A percentile compares a stretch with the other conserved stretches of the same genome.
phyloP scores from a whole-genome alignment of 176 grass and related monocot genomes.

The Raddia guianensis region DNA sequence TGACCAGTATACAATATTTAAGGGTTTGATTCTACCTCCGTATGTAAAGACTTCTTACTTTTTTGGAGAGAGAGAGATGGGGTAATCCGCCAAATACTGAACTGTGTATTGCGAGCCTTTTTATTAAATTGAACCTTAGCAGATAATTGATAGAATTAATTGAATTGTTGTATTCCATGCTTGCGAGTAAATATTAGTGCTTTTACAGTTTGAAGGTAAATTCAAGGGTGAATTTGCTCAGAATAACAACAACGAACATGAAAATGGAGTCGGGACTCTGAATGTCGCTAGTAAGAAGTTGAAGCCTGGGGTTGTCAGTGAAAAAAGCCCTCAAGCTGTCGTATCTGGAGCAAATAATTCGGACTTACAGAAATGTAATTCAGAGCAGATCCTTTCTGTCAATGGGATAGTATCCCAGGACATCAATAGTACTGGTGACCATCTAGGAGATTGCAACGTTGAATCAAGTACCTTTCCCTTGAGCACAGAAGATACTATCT shows the following conservation, averaged over 20 bases:
- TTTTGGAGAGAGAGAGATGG: neutral
- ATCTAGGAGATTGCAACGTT: slow-evolving; percentile 38
- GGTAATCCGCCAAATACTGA: slow-evolving; percentile 21
- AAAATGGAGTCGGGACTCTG: slow-evolving; percentile 31
- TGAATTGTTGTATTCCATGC: neutral
- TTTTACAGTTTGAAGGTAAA: slow-evolving; percentile 65
- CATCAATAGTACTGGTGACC: slow-evolving; percentile 23
- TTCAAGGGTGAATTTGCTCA: slow-evolving; percentile 57
- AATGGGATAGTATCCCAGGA: slow-evolving; percentile 38
- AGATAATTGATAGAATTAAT: neutral
- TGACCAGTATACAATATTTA: slow-evolving; percentile 6
- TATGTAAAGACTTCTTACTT: neutral
- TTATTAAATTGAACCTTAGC: neutral
- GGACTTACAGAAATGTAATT: slow-evolving; percentile 49
- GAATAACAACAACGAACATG: slow-evolving; percentile 35
- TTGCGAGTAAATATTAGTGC: slow-evolving; percentile 30
- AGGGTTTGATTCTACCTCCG: neutral
- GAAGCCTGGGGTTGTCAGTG: slow-evolving; percentile 39
- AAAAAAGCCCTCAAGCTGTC: slow-evolving; percentile 36
- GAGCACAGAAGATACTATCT: slow-evolving; percentile 26
- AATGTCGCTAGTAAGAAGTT: slow-evolving; percentile 51
- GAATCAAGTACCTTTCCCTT: slow-evolving; percentile 32
- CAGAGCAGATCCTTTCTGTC: slow-evolving; percentile 36
- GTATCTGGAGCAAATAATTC: slow-evolving; percentile 31
- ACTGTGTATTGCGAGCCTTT: slow-evolving; percentile 11